These are phyloP conservation scores for Sporothrix brasiliensis DNA, from an alignment of 2,329 filamentous ascomycete genomes.

Conservation along the genomic window DNA sequence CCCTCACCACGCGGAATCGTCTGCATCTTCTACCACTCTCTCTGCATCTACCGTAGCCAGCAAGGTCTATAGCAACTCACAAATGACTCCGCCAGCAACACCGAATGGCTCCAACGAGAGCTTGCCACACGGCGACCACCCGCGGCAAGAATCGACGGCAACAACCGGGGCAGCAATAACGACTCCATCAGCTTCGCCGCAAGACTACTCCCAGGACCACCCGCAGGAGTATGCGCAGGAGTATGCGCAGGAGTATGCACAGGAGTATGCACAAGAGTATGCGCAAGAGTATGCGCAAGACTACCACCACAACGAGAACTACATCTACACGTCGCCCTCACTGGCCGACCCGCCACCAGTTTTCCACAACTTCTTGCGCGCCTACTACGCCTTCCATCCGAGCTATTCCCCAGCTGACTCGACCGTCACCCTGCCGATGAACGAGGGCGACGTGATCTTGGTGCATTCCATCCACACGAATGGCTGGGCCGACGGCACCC, in stretches of 20 bases:
- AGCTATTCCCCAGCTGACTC: conserved; percentile 75
- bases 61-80: conserved; percentile 54
- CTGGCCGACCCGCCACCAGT: conserved; percentile 62
- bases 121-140: conserved; percentile 49
- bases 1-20: conserved; percentile 67
- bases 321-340: conserved; percentile 39
- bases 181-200: background rate
- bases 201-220: conserved; percentile 25
- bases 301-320: conserved; percentile 28
- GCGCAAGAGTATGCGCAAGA: conserved; percentile 24
- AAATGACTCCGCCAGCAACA: conserved; percentile 78
- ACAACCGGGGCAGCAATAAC: conserved; percentile 6
- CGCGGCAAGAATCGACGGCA: conserved; percentile 29
- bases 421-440: conserved; percentile 84
- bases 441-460: conserved; percentile 87
- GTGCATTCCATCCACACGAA: conserved; percentile 98
- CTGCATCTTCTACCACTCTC: conserved; percentile 56
- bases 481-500: conserved; percentile 95
- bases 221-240: conserved; percentile 22
- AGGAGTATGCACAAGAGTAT: conserved; percentile 26
- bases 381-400: conserved; percentile 90
- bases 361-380: conserved; percentile 93
- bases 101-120: conserved; percentile 69
- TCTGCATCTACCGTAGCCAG: conserved; percentile 37
- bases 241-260: conserved; percentile 20